These are phyloP conservation scores for Podospora tetraspora DNA, from an alignment of 495 filamentous ascomycete species.

Conservation along the genomic window DNA sequence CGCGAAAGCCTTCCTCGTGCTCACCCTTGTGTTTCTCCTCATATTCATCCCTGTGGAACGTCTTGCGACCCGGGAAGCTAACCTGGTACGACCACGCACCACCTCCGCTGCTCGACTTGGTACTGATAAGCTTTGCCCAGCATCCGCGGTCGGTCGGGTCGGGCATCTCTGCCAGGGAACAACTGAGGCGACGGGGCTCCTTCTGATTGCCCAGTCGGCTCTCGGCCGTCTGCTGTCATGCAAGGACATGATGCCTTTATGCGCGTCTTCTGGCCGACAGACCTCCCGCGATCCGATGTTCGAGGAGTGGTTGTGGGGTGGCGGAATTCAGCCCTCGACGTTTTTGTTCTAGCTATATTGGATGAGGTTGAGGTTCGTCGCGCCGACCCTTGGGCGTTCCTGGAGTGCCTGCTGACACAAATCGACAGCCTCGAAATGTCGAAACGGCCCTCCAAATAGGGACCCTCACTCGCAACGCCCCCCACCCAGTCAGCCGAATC, in stretches of 20 bases:
- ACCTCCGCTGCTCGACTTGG: conserved; percentile 4
- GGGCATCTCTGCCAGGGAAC: conserved; percentile 91
- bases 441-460: conserved; percentile 82
- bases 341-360: conserved; percentile 83
- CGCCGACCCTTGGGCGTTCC: background rate
- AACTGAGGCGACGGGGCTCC: conserved; percentile 87
- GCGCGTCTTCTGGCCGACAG: conserved; percentile 96
- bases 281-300: conserved; percentile 64
- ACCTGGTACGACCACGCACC: conserved; percentile 34
- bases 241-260: conserved; percentile 94
- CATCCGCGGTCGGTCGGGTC: conserved; percentile 77
- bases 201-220: conserved; percentile 56
- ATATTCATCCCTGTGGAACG: conserved; percentile 45
- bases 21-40: conserved; percentile 39
- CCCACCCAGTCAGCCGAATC: conserved; percentile 74
- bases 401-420: conserved; percentile 6
- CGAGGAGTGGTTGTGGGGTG: conserved; percentile 90
- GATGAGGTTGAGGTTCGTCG: conserved; percentile 79
- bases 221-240: conserved; percentile 52
- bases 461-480: conserved; percentile 75
- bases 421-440: conserved; percentile 57
- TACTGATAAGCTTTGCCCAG: conserved; percentile 41
- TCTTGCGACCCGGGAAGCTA: conserved; percentile 40
- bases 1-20: conserved; percentile 38
- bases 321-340: conserved; percentile 85